phyloP scores from a whole-genome alignment of 768 basidiomycete genomes.

The Lepiota venenata region DNA sequence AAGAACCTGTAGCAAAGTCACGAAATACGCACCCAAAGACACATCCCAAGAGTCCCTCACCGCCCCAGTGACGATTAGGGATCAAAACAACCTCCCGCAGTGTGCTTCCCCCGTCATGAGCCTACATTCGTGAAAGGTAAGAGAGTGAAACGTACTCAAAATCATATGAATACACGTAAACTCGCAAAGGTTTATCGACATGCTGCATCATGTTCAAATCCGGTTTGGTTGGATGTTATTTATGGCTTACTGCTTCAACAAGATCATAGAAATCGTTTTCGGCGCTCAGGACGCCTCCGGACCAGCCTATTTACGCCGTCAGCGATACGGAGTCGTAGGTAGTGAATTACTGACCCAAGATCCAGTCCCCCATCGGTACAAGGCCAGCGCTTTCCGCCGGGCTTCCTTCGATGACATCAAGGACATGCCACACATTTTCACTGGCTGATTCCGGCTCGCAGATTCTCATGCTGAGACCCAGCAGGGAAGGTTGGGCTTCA shows the following conservation, averaged over 20 bases:
- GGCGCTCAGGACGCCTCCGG: slow-evolving; percentile 84
- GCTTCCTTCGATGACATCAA: slow-evolving; percentile 94
- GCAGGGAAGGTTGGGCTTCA: slow-evolving; percentile 74
- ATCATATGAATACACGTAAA: slow-evolving; percentile 96
- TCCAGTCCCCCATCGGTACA: slow-evolving; percentile 79
- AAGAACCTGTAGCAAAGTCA: not conserved
- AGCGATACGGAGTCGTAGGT: slow-evolving; percentile 13
- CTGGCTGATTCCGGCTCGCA: slow-evolving; percentile 87
- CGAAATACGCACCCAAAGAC: slow-evolving; percentile 77
- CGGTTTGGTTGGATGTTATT: not conserved
- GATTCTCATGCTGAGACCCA: slow-evolving; percentile 91
- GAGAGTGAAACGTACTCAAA: slow-evolving; percentile 69
- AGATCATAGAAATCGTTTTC: slow-evolving; percentile 97
- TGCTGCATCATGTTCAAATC: slow-evolving; percentile 49
- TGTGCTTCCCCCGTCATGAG: slow-evolving; percentile 49
- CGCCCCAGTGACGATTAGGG: slow-evolving; percentile 97
- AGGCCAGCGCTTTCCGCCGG: slow-evolving; percentile 96
- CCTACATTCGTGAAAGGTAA: not conserved
- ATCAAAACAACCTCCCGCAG: slow-evolving; percentile 91
- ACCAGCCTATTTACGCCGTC: slow-evolving; percentile 86
- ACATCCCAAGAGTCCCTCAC: slow-evolving; percentile 92
- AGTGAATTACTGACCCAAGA: slow-evolving; percentile 29
- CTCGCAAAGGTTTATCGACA: slow-evolving; percentile 87
- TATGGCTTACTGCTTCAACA: slow-evolving; percentile 76
- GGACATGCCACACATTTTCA: slow-evolving; percentile 97